Evolutionary conservation across 2,329 filamentous ascomycete genomes (phyloP), one percentile per base, ranked within the genome.

Genomic region (Ophioceras dolichostomum): DNA sequence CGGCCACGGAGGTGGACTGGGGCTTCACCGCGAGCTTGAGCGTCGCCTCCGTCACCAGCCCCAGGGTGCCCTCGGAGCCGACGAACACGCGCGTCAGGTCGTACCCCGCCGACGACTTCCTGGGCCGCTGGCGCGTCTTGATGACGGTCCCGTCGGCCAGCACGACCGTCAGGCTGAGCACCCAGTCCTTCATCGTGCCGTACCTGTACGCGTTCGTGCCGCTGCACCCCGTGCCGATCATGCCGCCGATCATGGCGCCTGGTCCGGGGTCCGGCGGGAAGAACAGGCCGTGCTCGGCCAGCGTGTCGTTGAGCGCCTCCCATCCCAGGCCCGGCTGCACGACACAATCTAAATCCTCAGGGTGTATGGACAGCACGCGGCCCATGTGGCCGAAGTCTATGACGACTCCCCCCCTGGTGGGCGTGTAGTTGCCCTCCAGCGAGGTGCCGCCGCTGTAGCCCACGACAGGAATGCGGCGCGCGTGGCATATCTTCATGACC

Each of bases 151-250:
- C 87, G 57, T 94, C 88, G 14, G 87, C 87, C 49, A 94, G 69
- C 10, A 94, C 87, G 4, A 94, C 84, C 0, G 87, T 94, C 46
- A 94, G 61, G 38, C 75, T 82, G 17, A 94, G 62, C 10, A 94
- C 88, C 87, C 87, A 94, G 54, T 94, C 87, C 44, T 84, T 79
- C 86, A 94, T 94, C 2, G 87, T 94, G 43, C 87, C 88, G 56
- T 94, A 94, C 40, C 87, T 73, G 62, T 93, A 94, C 13, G 87
- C 80, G 55, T 94, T 94, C 12, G 87, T 94, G 41, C 87, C 87
- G 51, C 68, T 74, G 61, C 70, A 75, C 26, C 72, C 72, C 3
- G 82, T 87, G 17, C 80, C 82, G 24, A 87, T 75, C 82, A 87
- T 87, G 39, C 87, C 87, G 40, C 87, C 87, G 49, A 95, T 94